phyloP scores from a whole-genome alignment of 352 stramenopile genomes.

The Pythium phragmiticola region DNA sequence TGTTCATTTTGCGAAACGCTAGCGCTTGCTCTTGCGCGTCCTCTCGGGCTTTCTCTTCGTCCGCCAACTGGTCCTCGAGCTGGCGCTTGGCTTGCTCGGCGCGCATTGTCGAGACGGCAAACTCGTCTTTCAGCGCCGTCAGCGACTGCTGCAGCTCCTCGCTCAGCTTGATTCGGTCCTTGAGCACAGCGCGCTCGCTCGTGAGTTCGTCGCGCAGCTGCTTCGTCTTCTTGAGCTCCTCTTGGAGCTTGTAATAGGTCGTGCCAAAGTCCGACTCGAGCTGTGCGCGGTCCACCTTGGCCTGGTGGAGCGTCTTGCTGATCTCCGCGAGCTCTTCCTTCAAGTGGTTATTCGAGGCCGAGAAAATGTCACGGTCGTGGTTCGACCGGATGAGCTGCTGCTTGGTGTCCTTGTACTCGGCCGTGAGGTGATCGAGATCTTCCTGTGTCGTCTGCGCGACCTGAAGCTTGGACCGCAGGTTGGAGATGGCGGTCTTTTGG shows the following conservation, averaged over 20 bases:
- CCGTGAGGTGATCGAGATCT: slow-evolving; percentile 52
- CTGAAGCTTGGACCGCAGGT: slow-evolving; percentile 69
- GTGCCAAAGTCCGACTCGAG: slow-evolving; percentile 71
- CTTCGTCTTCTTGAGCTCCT: slow-evolving; percentile 63
- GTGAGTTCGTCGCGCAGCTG: slow-evolving; percentile 47
- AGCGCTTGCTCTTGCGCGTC: slow-evolving; percentile 76
- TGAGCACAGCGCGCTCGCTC: slow-evolving; percentile 37
- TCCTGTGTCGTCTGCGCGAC: slow-evolving; percentile 62
- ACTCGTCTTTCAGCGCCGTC: slow-evolving; percentile 60
- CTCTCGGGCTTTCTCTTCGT: slow-evolving; percentile 66
- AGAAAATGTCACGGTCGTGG: slow-evolving; percentile 76
- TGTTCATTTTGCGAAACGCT: slow-evolving; percentile 72
- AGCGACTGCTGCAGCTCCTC: slow-evolving; percentile 59
- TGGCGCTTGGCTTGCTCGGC: slow-evolving; percentile 75
- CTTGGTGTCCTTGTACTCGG: slow-evolving; percentile 65
- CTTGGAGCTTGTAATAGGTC: slow-evolving; percentile 61
- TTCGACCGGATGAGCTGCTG: slow-evolving; percentile 66
- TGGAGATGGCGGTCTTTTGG: slow-evolving; percentile 64
- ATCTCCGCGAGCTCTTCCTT: slow-evolving; percentile 73
- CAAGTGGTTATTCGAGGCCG: slow-evolving; percentile 69
- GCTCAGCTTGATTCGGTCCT: slow-evolving; percentile 47
- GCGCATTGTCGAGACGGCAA: slow-evolving; percentile 48
- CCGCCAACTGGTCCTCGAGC: slow-evolving; percentile 73
- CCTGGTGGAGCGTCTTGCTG: slow-evolving; percentile 57
- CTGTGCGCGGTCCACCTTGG: slow-evolving; percentile 69